phyloP scores from a whole-genome alignment of 2,329 filamentous ascomycete genomes.

The Aspergillus pseudonomiae region DNA sequence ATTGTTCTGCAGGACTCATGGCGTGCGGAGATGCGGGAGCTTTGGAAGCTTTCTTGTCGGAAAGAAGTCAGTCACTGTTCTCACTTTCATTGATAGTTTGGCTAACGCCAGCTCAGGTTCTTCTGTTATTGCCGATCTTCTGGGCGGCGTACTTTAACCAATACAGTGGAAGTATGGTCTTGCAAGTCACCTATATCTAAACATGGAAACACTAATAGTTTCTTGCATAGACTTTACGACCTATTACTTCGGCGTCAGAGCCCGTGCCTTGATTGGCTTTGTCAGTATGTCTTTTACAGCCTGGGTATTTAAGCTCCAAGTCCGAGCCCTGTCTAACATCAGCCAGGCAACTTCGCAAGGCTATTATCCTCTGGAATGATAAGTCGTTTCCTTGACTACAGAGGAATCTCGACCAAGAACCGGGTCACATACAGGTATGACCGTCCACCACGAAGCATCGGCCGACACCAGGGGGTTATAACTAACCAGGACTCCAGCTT shows the following conservation, averaged over 20 bases:
- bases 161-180: constrained; percentile 39
- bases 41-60: constrained; percentile 32
- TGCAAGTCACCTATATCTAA: not conserved
- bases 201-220: constrained; percentile 7
- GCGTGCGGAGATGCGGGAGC: constrained; percentile 42
- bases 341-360: constrained; percentile 39
- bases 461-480: not conserved
- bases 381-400: constrained; percentile 50
- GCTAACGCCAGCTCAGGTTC: constrained; percentile 32
- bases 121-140: constrained; percentile 48
- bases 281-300: constrained; percentile 29
- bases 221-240: constrained; percentile 49
- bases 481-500: constrained; percentile 31
- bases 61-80: constrained; percentile 21
- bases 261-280: constrained; percentile 53
- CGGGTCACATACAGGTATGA: constrained; percentile 43
- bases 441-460: no score
- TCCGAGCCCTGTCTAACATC: constrained; percentile 4
- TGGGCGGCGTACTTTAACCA: constrained; percentile 52
- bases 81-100: not conserved
- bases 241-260: constrained; percentile 52
- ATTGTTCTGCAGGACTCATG: constrained; percentile 43
- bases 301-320: not conserved
- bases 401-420: constrained; percentile 41
- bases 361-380: constrained; percentile 52